phyloP scores from a whole-genome alignment of 208 protist species.

The Trypanosoma platydactyli region DNA sequence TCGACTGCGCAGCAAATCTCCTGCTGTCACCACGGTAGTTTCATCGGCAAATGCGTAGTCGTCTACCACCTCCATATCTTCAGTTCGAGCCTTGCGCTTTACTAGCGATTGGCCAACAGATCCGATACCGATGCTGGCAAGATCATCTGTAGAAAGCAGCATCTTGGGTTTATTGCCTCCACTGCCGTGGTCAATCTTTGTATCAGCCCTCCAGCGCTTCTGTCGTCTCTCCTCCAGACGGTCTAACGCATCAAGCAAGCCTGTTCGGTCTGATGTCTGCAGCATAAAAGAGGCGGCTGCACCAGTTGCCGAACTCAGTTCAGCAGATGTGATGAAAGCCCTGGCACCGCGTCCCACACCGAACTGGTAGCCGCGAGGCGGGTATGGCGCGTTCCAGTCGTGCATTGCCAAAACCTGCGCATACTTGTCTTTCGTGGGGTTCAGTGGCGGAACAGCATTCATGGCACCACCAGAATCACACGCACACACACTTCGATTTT shows the following conservation, averaged over 20 bases:
- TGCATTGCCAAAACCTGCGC: slow-evolving; percentile 71
- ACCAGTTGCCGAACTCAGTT: slow-evolving; percentile 46
- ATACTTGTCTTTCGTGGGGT: slow-evolving; percentile 55
- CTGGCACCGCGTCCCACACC: slow-evolving; percentile 79
- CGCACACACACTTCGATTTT: background rate
- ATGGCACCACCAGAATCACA: background rate
- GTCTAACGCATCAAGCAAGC: slow-evolving; percentile 39
- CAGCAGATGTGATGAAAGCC: slow-evolving; percentile 69
- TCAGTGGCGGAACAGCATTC: slow-evolving; percentile 16
- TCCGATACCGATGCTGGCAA: slow-evolving; percentile 28
- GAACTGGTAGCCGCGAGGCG: slow-evolving; percentile 77
- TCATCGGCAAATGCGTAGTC: slow-evolving; percentile 76
- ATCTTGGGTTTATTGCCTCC: slow-evolving; percentile 12
- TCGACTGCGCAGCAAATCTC: slow-evolving; percentile 59
- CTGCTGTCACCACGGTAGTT: slow-evolving; percentile 55
- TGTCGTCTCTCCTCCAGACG: slow-evolving; percentile 50
- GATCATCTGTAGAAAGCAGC: slow-evolving; percentile 30
- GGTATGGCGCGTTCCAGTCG: slow-evolving; percentile 67
- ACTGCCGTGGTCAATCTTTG: background rate
- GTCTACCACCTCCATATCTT: slow-evolving; percentile 65
- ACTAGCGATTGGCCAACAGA: slow-evolving; percentile 28
- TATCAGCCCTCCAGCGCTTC: slow-evolving; percentile 16
- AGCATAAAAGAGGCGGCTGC: background rate
- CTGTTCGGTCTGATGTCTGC: slow-evolving; percentile 24
- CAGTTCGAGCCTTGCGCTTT: slow-evolving; percentile 65